A percentile compares a stretch with the other conserved stretches of the same genome.
phyloP scores from a whole-genome alignment of 768 basidiomycete species.

The Lentinula sp. region DNA sequence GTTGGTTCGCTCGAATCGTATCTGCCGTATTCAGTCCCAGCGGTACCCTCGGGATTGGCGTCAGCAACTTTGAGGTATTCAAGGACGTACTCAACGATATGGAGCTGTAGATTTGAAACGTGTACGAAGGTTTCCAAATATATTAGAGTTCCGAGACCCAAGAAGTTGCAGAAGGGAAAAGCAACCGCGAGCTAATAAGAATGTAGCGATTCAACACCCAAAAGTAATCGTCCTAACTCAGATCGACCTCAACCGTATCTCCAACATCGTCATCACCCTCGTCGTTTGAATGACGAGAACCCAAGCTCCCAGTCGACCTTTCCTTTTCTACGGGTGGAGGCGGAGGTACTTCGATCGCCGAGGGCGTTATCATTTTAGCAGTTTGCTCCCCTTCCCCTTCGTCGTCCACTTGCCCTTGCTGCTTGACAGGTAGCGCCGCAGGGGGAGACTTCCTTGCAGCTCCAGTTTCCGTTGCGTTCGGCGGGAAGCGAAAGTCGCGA shows the following conservation, averaged over 20 bases:
- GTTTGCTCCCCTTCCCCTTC: slow-evolving; percentile 5
- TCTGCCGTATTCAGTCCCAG: slow-evolving; percentile 18
- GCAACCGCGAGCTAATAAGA: not conserved
- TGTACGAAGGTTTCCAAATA: not conserved
- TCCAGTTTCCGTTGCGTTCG: slow-evolving; percentile 16
- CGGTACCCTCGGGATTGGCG: slow-evolving; percentile 1
- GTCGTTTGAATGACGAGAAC: slow-evolving; percentile 29
- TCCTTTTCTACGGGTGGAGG: slow-evolving; percentile 80
- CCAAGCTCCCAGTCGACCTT: slow-evolving; percentile 48
- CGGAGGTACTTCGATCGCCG: slow-evolving; percentile 70
- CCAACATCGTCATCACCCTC: slow-evolving; percentile 72
- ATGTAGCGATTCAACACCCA: not conserved
- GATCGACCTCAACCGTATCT: slow-evolving; percentile 68
- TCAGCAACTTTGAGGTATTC: slow-evolving; percentile 17
- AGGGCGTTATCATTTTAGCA: slow-evolving; percentile 43
- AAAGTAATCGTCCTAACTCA: slow-evolving; percentile 16
- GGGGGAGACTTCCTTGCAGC: slow-evolving; percentile 10
- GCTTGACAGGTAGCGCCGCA: slow-evolving; percentile 20
- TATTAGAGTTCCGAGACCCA: not conserved
- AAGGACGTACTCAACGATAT: slow-evolving; percentile 9
- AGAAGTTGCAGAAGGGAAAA: not conserved
- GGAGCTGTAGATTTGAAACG: not conserved
- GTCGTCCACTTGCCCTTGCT: slow-evolving; percentile 17
- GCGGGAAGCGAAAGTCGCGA: slow-evolving; percentile 66
- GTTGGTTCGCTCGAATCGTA: slow-evolving; percentile 13